phyloP scores from a whole-genome alignment of 805 yeast genomes.

The Saccharomycopsis sp. region DNA sequence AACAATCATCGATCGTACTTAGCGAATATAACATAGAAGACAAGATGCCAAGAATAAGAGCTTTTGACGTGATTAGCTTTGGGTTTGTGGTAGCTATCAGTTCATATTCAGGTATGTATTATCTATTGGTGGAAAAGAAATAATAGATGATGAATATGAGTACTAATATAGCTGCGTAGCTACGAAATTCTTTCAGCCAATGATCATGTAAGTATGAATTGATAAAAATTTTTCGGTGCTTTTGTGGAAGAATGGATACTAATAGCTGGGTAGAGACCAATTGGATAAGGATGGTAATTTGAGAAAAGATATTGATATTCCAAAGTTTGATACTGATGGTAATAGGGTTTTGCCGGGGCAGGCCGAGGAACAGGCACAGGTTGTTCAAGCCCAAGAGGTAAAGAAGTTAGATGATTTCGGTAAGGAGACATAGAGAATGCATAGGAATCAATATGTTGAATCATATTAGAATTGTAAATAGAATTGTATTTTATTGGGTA shows the following conservation, averaged over 20 bases:
- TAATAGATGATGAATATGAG: too few species aligned
- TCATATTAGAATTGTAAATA: too few species aligned
- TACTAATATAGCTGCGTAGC: slow-evolving; percentile 30
- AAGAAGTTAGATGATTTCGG: background rate
- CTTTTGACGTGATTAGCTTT: slow-evolving; percentile 26
- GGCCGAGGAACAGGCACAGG: background rate
- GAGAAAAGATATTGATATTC: slow-evolving; percentile 52
- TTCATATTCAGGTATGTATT: slow-evolving; percentile 17
- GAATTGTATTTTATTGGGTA: too few species aligned
- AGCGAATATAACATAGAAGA: too few species aligned
- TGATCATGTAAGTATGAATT: slow-evolving; percentile 47
- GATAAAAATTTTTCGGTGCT: too few species aligned
- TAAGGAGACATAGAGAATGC: background rate
- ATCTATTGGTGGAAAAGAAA: too few species aligned
- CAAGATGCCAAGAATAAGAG: slow-evolving; percentile 28
- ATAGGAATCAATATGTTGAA: too few species aligned
- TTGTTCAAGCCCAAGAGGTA: background rate
- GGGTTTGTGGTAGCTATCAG: slow-evolving; percentile 22
- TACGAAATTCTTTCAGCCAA: slow-evolving; percentile 65
- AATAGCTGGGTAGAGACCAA: slow-evolving; percentile 39
- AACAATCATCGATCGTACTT: too few species aligned
- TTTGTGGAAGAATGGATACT: slow-evolving; percentile 5
- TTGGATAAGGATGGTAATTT: slow-evolving; percentile 59
- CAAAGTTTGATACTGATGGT: slow-evolving; percentile 45
- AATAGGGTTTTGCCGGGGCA: slow-evolving; percentile 23